Percentiles rank a stretch among this genome's conserved stretches.
Conservation (phyloP, 805 yeast species). For the Teunomyces funiuensis region DNA sequence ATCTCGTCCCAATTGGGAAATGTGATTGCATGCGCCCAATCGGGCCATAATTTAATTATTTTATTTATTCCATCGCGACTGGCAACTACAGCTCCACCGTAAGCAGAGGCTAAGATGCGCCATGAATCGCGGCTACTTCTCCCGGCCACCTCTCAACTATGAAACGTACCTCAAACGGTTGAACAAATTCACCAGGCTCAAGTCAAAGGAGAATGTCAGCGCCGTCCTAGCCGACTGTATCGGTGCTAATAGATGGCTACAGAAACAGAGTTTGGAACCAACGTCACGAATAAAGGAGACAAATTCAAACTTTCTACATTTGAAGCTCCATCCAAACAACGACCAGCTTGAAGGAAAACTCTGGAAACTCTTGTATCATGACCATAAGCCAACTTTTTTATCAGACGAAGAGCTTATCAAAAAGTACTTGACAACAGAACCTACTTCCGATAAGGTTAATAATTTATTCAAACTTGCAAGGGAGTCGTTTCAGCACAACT, state of each 20-base stretch:
- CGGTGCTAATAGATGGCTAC: conserved; percentile 22
- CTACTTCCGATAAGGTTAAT: conserved; percentile 8
- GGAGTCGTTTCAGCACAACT: neutral
- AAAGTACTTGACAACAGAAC: conserved; percentile 18
- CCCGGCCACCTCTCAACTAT: conserved; percentile 25
- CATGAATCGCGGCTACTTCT: conserved; percentile 10
- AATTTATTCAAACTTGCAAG: neutral
- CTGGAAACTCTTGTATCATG: conserved; percentile 1
- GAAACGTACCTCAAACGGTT: conserved; percentile 24
- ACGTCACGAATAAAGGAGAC: neutral
- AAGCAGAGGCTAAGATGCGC: neutral
- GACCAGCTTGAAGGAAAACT: conserved; percentile 6
- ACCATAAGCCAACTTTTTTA: neutral
- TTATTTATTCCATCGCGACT: neutral
- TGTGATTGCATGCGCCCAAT: conserved; percentile 9
- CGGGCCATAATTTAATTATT: neutral
- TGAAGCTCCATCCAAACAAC: neutral
- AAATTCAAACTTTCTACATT: neutral
- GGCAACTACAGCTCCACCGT: neutral
- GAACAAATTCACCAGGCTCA: conserved; percentile 2
- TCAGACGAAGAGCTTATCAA: conserved; percentile 11
- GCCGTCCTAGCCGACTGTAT: conserved; percentile 20
- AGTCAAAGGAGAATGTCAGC: neutral
- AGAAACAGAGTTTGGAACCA: conserved; percentile 8
- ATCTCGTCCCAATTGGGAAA: conserved; percentile 12